Conservation (phyloP, 208 protist species). For the Crithidia brevicula region DNA sequence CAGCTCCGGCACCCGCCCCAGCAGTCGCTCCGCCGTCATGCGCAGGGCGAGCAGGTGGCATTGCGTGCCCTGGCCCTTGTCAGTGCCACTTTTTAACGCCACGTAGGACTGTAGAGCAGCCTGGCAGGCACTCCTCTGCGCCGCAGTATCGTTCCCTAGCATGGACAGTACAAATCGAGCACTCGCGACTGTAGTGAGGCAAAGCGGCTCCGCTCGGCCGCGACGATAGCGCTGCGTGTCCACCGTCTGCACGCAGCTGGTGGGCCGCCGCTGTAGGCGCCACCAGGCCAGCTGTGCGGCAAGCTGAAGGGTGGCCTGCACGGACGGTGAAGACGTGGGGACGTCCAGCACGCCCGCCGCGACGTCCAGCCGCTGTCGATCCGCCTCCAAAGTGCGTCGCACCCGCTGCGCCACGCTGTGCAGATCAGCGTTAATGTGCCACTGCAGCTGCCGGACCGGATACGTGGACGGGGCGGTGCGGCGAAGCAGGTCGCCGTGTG, state of each 20-base stretch:
- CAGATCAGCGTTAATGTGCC: constrained; percentile 51
- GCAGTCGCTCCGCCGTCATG: constrained; percentile 31
- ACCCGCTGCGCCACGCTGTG: constrained; percentile 35
- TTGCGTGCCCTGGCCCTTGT: constrained; percentile 11
- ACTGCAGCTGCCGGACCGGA: constrained; percentile 49
- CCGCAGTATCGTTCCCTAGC: constrained; percentile 1
- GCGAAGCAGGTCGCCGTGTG: constrained; percentile 28
- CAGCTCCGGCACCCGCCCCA: constrained; percentile 21
- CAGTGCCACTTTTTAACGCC: background rate
- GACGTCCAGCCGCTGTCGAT: constrained; percentile 58
- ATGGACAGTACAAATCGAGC: constrained; percentile 61
- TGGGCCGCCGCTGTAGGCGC: constrained; percentile 65
- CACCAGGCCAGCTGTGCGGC: constrained; percentile 83
- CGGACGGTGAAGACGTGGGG: background rate
- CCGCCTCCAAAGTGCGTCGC: constrained; percentile 30
- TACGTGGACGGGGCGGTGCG: constrained; percentile 37
- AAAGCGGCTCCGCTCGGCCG: constrained; percentile 67
- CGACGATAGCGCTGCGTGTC: constrained; percentile 69
- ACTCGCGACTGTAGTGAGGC: constrained; percentile 53
- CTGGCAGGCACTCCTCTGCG: constrained; percentile 9
- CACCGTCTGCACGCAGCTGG: constrained; percentile 51
- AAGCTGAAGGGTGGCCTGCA: constrained; percentile 34
- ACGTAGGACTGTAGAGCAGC: constrained; percentile 16
- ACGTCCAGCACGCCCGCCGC: constrained; percentile 41
- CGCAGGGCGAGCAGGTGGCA: constrained; percentile 28